Percentiles rank a stretch among this genome's conserved stretches.
Evolutionary conservation across 1,284 basidiomycete species (phyloP).

Genomic region (Heterobasidion occidentale): DNA sequence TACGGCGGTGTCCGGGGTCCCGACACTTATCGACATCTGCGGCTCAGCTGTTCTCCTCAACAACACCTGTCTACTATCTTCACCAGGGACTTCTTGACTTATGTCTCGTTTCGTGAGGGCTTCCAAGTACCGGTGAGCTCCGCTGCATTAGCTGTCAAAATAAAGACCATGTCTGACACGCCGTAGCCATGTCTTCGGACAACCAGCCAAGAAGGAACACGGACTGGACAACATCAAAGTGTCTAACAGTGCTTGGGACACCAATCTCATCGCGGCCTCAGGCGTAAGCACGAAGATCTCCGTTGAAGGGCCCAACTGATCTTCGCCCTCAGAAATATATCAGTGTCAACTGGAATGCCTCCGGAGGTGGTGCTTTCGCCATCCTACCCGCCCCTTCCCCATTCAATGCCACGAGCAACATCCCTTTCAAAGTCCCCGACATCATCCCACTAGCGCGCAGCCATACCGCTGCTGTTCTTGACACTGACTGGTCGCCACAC

Average conservation of each 20-base stretch:
- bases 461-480: slow-evolving; percentile 82
- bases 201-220: slow-evolving; percentile 77
- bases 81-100: not conserved
- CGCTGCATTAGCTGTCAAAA: not conserved
- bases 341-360: slow-evolving; percentile 92
- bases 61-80: not conserved
- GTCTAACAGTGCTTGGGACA: slow-evolving; percentile 91
- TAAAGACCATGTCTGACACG: not conserved
- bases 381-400: slow-evolving; percentile 83
- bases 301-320: not conserved
- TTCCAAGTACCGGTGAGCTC: slow-evolving; percentile 64
- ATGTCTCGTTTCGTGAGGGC: slow-evolving; percentile 71
- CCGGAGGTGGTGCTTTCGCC: slow-evolving; percentile 93
- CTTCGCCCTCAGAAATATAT: slow-evolving; percentile 59
- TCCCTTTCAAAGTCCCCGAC: slow-evolving; percentile 85
- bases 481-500: slow-evolving; percentile 96
- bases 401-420: slow-evolving; percentile 44
- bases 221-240: slow-evolving; percentile 89
- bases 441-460: slow-evolving; percentile 88
- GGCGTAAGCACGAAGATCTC: slow-evolving; percentile 38
- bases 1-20: not conserved
- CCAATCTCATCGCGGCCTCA: slow-evolving; percentile 87
- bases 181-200: slow-evolving; percentile 85
- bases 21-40: not conserved
- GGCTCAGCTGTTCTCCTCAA: not conserved